Base-by-base conservation (phyloP, 164 flowering plant genomes). In the Stephania yunnanensis region DNA sequence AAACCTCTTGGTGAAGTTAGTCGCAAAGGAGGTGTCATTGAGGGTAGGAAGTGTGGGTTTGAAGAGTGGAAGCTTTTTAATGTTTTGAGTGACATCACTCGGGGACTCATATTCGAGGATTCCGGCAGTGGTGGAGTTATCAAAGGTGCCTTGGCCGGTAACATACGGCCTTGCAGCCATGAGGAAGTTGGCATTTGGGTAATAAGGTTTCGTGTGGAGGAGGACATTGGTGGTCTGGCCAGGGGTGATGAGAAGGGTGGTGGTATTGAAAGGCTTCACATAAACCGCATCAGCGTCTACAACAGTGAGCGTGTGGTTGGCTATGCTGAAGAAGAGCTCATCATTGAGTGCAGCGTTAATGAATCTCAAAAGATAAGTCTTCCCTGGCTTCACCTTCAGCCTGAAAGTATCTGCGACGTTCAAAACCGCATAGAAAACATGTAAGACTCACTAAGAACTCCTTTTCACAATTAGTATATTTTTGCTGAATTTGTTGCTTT, bases 331-430 rank as follows among this genome's bases (percentile, higher is more conserved):
- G 30, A 73, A 73, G 20, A 73, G 75, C 36, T 73, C 52, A 20
- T 63, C n/a, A 64, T 63, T 63, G 25, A 73, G 42, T 45, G 69
- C 75, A 63, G 75, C 75, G 22, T 73, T 73, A 50, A 73, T 44
- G 10, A 72, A 53, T 29, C 92, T 84, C 0, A 91, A 89, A 6
- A 89, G 86, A 71, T 88, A 91, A 1, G 89, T 87, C 74, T 87
- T 88, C 6, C 91, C 89, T 0, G 88, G 89, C 74, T 85, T 80
- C 75, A 91, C 90, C 74, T 80, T 88, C 63, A 91, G 82, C 83
- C 81, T 88, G 81, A 83, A 89, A 19, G 90, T 84, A 69, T 91
- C 93, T 90, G 86, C 22, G 10, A 6, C 64, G 19, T n/a, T 15
- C 55, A 11, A 50, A 11, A 50, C 11, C 55, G 15, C 12, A 50